Conservation (phyloP, 2,329 filamentous ascomycete species). For the Botryotinia convoluta region DNA sequence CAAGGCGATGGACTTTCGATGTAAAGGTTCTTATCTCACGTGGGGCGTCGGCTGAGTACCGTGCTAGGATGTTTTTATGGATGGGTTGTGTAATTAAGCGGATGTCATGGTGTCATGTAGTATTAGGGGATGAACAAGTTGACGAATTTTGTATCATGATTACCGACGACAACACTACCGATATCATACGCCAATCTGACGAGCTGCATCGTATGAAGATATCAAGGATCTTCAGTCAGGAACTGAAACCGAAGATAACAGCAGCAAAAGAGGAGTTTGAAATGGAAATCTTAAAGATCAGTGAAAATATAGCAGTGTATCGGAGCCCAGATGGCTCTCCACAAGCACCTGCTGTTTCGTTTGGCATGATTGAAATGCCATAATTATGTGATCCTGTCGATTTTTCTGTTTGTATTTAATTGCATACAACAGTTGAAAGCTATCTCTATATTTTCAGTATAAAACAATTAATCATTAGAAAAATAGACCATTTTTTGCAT, state of each 20-base stretch:
- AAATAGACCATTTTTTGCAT: too few species aligned
- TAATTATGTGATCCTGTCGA: too few species aligned
- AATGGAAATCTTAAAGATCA: background rate
- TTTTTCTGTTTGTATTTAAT: too few species aligned
- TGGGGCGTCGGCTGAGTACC: too few species aligned
- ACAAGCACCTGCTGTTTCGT: too few species aligned
- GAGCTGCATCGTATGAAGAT: background rate
- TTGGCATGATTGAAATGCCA: too few species aligned
- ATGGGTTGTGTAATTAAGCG: too few species aligned
- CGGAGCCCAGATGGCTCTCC: too few species aligned
- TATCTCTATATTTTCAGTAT: too few species aligned
- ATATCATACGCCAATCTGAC: background rate
- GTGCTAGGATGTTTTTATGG: too few species aligned
- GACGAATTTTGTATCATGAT: background rate
- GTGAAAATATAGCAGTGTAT: background rate
- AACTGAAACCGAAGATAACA: background rate
- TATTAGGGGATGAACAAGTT: background rate
- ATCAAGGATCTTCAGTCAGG: background rate
- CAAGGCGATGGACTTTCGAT: background rate
- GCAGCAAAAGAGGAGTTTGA: background rate
- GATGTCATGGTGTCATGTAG: background rate
- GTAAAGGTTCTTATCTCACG: background rate
- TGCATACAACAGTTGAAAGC: too few species aligned
- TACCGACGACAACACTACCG: background rate
- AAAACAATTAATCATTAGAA: too few species aligned